Base-by-base conservation (phyloP, 805 yeast genomes). In the Teunomyces tritomae region DNA sequence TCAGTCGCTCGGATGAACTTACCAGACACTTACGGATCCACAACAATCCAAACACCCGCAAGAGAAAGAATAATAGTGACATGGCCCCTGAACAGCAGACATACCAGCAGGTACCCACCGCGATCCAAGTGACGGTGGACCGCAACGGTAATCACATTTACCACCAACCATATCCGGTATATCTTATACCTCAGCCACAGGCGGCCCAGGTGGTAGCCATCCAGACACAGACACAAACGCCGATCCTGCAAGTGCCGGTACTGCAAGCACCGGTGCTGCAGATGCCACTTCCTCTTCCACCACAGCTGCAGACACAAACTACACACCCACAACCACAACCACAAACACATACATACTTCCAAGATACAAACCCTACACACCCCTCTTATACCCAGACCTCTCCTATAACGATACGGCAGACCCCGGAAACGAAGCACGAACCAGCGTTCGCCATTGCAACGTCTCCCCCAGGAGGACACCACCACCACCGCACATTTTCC, bases 21-120 rank as follows among this genome's bases (percentile, higher is more conserved):
- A 85, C 89, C 10, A 75, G 92, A 60, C 92, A 85, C 62, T 71
- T 79, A 43, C 72, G 90, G 50, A 85, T 85, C 49, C 91, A 86
- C 62, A 80, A 83, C 20, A 85, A 85, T 55, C 87, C 89, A 13
- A 80, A 82, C 46, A 80, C 86, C 28, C 61, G 84, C 47, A 77
- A 85, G 62, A 82, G 85, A 57, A 79, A 82, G 62, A 76, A 68
- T 46, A 48, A 47, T 24, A 29, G 28, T 44, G 51, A 44, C 24
- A 14, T 40, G 28, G 35, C 33, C 13, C 37, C 35, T 11, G 40
- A 27, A 27, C 37, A 39, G 20, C 42, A 27, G n/a, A 16, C 30
- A 9, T 26, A 17, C 8, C 43, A 28, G 7, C 39, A 41, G 28
- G 20, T 27, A 9, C 29, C 49, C n/a, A 35, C 43, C 29, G 37